Evolutionary conservation across 148 eudicot species (phyloP).

Genomic region (Rhododendron mucronatum): DNA sequence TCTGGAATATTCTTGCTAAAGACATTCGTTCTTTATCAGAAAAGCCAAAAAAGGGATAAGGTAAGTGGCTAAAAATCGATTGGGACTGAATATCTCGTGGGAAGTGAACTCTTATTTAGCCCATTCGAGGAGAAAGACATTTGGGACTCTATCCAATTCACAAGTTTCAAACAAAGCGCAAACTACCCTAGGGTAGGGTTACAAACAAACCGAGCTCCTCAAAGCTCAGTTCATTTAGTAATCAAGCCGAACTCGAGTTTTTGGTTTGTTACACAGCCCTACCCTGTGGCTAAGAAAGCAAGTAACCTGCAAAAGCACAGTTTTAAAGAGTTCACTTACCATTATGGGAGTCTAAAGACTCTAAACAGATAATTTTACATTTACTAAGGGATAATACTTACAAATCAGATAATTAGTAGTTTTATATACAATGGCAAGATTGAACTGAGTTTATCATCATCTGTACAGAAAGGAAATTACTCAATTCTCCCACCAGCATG

Average conservation of each 20-base stretch:
- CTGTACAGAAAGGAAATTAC: conserved; percentile 23
- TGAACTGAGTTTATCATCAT: conserved; percentile 15
- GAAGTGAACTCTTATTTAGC: too few relatives aligned
- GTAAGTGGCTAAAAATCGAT: background rate
- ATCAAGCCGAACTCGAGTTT: too few relatives aligned
- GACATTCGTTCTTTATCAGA: background rate
- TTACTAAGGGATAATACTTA: background rate
- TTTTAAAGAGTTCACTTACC: background rate
- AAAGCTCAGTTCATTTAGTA: too few relatives aligned
- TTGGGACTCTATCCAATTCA: too few relatives aligned
- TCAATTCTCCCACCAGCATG: conserved; percentile 15
- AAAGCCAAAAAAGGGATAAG: too few relatives aligned
- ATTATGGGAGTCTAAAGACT: background rate
- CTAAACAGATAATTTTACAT: background rate
- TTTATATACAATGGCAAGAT: conserved; percentile 13
- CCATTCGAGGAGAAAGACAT: too few relatives aligned
- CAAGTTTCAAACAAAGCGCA: background rate
- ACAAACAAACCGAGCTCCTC: too few relatives aligned
- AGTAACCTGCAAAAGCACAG: background rate
- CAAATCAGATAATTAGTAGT: background rate
- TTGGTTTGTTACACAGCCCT: too few relatives aligned
- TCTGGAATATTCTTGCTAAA: background rate
- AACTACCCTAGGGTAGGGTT: too few relatives aligned
- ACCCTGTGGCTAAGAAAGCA: background rate
- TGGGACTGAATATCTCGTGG: background rate